Base-by-base conservation (phyloP, 192 early-diverging fungal species). In the Tieghemiomyces parasiticus region DNA sequence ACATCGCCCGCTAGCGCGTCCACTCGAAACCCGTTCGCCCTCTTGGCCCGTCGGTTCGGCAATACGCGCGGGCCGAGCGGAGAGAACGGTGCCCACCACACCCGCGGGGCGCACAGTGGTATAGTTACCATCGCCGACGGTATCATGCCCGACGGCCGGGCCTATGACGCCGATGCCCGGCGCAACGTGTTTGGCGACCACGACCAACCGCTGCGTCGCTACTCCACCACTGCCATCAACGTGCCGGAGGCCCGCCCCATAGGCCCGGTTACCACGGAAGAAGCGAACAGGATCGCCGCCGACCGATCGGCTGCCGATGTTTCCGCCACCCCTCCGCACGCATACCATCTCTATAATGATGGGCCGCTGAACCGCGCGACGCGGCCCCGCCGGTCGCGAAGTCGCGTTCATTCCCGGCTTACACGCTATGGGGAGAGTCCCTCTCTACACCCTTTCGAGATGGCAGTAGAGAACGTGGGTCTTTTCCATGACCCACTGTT, bases 391-490 rank as follows among this genome's bases (percentile, higher is more conserved):
- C n/a, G n/a, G n/a, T n/a, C n/a, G n/a, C n/a, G n/a, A n/a, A n/a
- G n/a, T n/a, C n/a, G n/a, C n/a, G n/a, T n/a, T n/a, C n/a, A n/a
- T n/a, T n/a, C n/a, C n/a, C 38, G 38, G 8, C 38, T 16, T 16
- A 6, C 38, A 16, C 38, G 38, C 38, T 42, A 42, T 42, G 8
- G 38, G 38, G 38, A 19, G 55, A 58, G 16, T 16, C 32, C 55
- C 33, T 58, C 55, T 8, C 55, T 58, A 22, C 55, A 58, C 22
- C 55, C 55, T n/a, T 58, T 31, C 55, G 55, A 58, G 26, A 32
- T 58, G 55, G 55, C 55, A 0, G 33, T 58, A 16, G 55, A 58
- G 35, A 58, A 32, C 10, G 55, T 58, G 33, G 55, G 55, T 31
- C 34, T 58, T 8, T 38, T 58, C 13, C 55, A 58, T 35, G 55